Evolutionary conservation across 148 eudicot genomes (phyloP).

Genomic region (Rhododendron williamsianum): DNA sequence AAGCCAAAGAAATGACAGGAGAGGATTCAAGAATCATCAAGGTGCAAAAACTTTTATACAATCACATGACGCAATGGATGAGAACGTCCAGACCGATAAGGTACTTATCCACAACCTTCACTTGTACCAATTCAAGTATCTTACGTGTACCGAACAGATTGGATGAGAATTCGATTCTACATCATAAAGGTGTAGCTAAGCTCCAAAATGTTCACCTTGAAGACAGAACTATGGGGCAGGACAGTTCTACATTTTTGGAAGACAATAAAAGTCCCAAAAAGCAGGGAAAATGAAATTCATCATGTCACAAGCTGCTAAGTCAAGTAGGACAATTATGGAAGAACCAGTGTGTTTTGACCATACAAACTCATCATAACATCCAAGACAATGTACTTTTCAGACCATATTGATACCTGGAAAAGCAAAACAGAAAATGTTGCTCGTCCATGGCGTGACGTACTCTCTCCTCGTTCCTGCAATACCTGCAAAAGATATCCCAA

Average conservation of each 20-base stretch:
- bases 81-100: background rate
- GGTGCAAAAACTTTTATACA: background rate
- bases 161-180: background rate
- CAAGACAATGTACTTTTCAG: slow-evolving; percentile 1
- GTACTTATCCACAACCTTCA: background rate
- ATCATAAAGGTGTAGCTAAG: background rate
- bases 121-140: background rate
- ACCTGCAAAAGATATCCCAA: slow-evolving; percentile 49
- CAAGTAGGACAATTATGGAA: background rate
- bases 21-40: background rate
- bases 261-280: background rate
- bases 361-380: background rate
- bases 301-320: slow-evolving; percentile 2
- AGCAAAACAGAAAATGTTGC: slow-evolving; percentile 97
- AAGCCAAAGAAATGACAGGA: background rate
- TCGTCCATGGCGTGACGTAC: slow-evolving; percentile 98
- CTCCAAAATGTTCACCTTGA: slow-evolving; percentile 3
- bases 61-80: background rate
- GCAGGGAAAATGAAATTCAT: background rate
- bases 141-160: background rate
- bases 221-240: background rate
- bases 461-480: slow-evolving; percentile 97
- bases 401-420: slow-evolving; percentile 60
- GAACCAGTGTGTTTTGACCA: background rate
- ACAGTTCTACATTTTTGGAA: background rate